These are phyloP conservation scores for Corrigiola litoralis DNA, from an alignment of 179 eudicot species.

Conservation along the genomic window DNA sequence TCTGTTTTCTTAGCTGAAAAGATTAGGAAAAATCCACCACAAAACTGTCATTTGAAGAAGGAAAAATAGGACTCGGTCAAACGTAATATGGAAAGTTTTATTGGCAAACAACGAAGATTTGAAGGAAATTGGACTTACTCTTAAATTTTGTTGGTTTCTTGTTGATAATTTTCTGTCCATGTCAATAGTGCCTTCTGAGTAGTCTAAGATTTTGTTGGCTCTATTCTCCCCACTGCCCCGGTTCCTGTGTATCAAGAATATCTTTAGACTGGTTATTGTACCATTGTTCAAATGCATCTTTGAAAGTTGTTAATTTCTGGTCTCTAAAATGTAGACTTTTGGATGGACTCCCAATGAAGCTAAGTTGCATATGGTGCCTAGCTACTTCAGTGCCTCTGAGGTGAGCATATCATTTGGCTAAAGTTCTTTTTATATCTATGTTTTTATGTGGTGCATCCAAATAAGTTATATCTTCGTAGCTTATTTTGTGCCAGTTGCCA, in stretches of 20 bases:
- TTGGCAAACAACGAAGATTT: neutral
- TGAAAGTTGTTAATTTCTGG: neutral
- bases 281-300: neutral
- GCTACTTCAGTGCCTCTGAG: conserved; percentile 78
- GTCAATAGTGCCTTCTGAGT: neutral
- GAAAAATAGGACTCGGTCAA: neutral
- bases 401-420: conserved; percentile 34
- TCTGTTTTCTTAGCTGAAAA: neutral
- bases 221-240: no score
- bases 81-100: neutral
- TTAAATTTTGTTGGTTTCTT: neutral
- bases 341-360: conserved; percentile 92
- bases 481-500: neutral
- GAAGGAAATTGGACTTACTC: neutral
- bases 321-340: conserved; percentile 49
- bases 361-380: conserved; percentile 81
- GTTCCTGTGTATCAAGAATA: no score
- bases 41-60: neutral
- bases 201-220: neutral
- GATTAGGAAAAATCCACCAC: neutral
- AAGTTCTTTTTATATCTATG: neutral
- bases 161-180: neutral
- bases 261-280: neutral
- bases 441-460: neutral
- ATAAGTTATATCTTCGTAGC: neutral